A percentile compares a stretch with the other conserved stretches of the same genome.
These are phyloP conservation scores for Serendipita sp. DNA, from an alignment of 768 basidiomycete species.

Conservation along the genomic window DNA sequence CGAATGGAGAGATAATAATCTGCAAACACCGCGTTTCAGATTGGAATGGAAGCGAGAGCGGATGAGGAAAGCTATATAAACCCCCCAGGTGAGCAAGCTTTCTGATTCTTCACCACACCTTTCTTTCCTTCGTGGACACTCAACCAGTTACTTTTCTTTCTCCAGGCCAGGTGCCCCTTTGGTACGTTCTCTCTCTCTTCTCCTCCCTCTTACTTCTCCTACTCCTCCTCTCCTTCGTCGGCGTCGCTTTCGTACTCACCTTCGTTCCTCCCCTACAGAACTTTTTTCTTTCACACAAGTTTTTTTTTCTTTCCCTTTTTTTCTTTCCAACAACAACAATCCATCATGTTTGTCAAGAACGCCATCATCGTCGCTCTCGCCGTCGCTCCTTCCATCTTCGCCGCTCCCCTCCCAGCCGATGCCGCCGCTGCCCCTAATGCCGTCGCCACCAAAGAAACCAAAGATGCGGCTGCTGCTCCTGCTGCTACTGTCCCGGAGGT, in stretches of 20 bases:
- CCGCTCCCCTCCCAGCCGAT: not conserved
- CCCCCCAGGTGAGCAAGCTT: too few species aligned
- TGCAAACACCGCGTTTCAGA: too few species aligned
- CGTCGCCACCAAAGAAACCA: not conserved
- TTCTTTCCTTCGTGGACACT: not conserved
- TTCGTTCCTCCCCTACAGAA: not conserved
- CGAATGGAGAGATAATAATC: too few species aligned
- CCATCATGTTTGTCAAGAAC: slow-evolving; percentile 8
- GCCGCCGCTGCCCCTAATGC: not conserved
- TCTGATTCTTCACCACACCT: slow-evolving; percentile 1
- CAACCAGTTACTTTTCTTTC: not conserved
- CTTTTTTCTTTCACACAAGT: not conserved
- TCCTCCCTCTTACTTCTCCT: too few species aligned
- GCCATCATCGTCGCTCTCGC: slow-evolving; percentile 5
- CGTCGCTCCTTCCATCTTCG: slow-evolving; percentile 7
- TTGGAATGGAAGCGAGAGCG: too few species aligned
- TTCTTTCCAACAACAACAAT: not conserved
- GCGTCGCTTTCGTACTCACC: not conserved
- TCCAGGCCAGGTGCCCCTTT: not conserved
- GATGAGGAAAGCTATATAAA: too few species aligned
- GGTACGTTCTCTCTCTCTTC: not conserved
- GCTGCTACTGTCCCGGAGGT: too few species aligned
- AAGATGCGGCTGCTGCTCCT: not conserved
- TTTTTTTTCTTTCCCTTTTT: not conserved
- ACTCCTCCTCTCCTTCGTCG: not conserved